Conservation (phyloP, 2,329 filamentous ascomycete species). For the Fusarium sp. region DNA sequence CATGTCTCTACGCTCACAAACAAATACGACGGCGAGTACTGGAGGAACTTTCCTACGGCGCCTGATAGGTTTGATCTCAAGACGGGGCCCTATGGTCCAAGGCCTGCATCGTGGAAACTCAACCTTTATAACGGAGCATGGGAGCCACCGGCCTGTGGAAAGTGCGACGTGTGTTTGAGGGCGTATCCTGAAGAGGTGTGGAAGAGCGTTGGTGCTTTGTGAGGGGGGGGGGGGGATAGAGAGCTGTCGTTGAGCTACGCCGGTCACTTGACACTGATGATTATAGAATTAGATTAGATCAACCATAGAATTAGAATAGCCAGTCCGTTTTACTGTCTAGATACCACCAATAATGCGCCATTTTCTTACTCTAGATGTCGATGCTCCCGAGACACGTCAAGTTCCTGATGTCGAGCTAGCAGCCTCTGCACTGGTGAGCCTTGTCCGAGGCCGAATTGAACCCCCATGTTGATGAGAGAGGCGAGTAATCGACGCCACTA, state of each 20-base stretch:
- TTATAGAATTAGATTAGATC: neutral
- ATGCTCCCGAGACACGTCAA: no score
- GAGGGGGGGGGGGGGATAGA: neutral
- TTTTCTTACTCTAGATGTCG: no score
- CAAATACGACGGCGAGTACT: slow-evolving; percentile 12
- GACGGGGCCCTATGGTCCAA: slow-evolving; percentile 15
- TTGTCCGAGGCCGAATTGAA: no score
- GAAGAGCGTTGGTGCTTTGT: slow-evolving; percentile 1
- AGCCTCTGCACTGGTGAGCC: no score
- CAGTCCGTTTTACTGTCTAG: no score
- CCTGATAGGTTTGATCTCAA: slow-evolving; percentile 31
- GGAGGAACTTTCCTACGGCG: slow-evolving; percentile 24
- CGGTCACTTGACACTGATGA: neutral
- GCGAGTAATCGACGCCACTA: no score
- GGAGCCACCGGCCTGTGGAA: slow-evolving; percentile 26
- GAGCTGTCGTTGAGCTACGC: neutral
- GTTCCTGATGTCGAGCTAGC: no score
- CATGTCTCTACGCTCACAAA: slow-evolving; percentile 27
- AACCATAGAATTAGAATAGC: no score
- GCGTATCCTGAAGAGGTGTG: slow-evolving; percentile 28
- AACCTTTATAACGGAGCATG: slow-evolving; percentile 14
- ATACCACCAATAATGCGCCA: neutral
- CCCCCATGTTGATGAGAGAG: no score
- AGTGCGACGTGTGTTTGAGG: slow-evolving; percentile 19
- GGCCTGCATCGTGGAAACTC: slow-evolving; percentile 20